A percentile compares a stretch with the other conserved stretches of the same genome.
Evolutionary conservation across 148 eudicot genomes (phyloP).

Genomic region (Pharnaceum exiguum): DNA sequence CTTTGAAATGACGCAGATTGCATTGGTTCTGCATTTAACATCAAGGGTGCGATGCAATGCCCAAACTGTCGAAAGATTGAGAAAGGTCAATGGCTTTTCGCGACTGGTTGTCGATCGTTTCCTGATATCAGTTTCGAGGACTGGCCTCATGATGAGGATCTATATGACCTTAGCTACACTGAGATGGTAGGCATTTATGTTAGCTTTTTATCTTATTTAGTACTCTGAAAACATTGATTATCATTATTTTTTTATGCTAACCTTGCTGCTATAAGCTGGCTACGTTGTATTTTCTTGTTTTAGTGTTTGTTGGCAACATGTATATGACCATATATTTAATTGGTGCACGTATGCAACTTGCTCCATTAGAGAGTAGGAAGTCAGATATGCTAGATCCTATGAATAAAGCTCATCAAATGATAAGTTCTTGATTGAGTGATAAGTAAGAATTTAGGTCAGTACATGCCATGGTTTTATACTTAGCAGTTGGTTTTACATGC

Average conservation of each 20-base stretch:
- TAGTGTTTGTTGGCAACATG: too few species aligned
- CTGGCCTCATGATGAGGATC: constrained; percentile 88
- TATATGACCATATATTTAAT: too few species aligned
- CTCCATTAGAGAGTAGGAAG: too few species aligned
- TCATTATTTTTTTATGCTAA: background rate
- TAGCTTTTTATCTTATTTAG: background rate
- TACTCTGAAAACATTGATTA: background rate
- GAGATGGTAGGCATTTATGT: constrained; percentile 54
- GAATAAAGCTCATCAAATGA: too few species aligned
- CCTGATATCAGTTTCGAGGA: constrained; percentile 71
- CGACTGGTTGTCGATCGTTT: constrained; percentile 61
- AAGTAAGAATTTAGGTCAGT: too few species aligned
- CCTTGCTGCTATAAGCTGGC: background rate
- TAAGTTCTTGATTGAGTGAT: too few species aligned
- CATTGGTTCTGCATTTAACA: constrained; percentile 96
- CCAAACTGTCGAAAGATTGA: constrained; percentile 97
- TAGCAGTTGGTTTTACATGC: too few species aligned
- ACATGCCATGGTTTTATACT: too few species aligned
- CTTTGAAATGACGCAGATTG: constrained; percentile 95
- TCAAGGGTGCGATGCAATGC: constrained; percentile 95
- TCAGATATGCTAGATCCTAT: too few species aligned
- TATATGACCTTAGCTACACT: constrained; percentile 75
- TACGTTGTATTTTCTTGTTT: too few species aligned
- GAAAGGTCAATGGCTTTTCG: constrained; percentile 97
- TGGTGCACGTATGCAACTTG: too few species aligned